These are phyloP conservation scores for Dicorynia guianensis DNA, from an alignment of 306 rosid species.

Conservation along the genomic window DNA sequence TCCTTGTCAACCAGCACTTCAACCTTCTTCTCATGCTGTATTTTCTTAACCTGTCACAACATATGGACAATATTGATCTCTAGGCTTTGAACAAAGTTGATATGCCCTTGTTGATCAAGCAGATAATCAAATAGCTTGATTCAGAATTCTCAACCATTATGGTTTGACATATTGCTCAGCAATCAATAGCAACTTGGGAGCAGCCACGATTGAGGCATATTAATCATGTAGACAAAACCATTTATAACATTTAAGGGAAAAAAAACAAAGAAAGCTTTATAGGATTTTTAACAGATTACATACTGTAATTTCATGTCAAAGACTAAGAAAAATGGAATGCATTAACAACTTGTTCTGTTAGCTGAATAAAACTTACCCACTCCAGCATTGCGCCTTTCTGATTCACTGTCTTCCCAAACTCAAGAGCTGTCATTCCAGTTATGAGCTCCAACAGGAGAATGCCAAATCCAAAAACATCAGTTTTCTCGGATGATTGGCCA, in stretches of 20 bases:
- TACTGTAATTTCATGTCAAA: slow-evolving; percentile 13
- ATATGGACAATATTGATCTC: slow-evolving; percentile 30
- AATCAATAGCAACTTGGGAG: not conserved
- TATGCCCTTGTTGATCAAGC: not conserved
- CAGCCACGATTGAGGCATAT: not conserved
- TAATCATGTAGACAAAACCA: not conserved
- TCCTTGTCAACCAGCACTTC: slow-evolving; percentile 87
- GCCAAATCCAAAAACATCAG: slow-evolving; percentile 96
- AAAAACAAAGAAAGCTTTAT: no score
- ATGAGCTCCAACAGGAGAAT: slow-evolving; percentile 93
- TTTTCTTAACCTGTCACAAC: slow-evolving; percentile 79
- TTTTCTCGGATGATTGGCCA: slow-evolving; percentile 97
- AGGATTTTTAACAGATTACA: not conserved
- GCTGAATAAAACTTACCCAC: slow-evolving; percentile 72
- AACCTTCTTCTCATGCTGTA: slow-evolving; percentile 84
- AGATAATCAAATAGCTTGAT: not conserved
- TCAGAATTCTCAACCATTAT: not conserved
- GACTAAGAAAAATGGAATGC: slow-evolving; percentile 16
- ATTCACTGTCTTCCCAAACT: slow-evolving; percentile 86
- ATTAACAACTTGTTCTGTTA: slow-evolving; percentile 13
- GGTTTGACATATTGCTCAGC: slow-evolving; percentile 1
- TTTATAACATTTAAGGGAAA: not conserved
- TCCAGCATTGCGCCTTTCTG: slow-evolving; percentile 96
- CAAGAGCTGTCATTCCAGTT: slow-evolving; percentile 95
- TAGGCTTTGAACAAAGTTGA: slow-evolving; percentile 9